These are phyloP conservation scores for Phaeophleospora eucalypticola DNA, from an alignment of 2,329 filamentous ascomycete species.

Conservation along the genomic window DNA sequence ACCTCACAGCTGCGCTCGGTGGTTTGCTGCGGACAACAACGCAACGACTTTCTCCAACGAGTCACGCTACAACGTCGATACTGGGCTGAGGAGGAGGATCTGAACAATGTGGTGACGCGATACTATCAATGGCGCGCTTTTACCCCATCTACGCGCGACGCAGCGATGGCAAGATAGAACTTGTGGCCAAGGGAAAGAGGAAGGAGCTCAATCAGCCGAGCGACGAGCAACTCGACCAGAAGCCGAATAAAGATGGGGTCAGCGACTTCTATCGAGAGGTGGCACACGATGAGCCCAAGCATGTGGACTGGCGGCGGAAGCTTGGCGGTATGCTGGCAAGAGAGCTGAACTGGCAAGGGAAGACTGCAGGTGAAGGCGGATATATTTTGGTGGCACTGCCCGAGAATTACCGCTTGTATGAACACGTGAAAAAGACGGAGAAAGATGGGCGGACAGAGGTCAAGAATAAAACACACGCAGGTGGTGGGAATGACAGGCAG, in stretches of 20 bases:
- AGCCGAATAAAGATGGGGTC: constrained; percentile 50
- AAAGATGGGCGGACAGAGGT: constrained; percentile 43
- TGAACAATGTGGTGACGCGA: too few species aligned
- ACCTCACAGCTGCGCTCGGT: not conserved
- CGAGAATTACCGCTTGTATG: constrained; percentile 55
- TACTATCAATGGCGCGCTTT: constrained; percentile 48
- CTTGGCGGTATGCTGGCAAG: constrained; percentile 56
- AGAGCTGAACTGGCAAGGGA: constrained; percentile 38
- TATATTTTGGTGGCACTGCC: constrained; percentile 54
- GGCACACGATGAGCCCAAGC: constrained; percentile 48
- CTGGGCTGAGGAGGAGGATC: too few species aligned
- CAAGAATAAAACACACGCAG: constrained; percentile 47
- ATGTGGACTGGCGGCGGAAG: constrained; percentile 56
- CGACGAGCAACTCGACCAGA: constrained; percentile 49
- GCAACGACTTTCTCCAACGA: too few species aligned
- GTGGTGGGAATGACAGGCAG: constrained; percentile 51
- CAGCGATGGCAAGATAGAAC: constrained; percentile 48
- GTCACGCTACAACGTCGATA: too few species aligned
- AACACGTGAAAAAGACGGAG: constrained; percentile 52
- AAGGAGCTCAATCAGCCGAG: constrained; percentile 51
- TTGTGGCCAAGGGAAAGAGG: constrained; percentile 48
- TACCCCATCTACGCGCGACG: constrained; percentile 45
- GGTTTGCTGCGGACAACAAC: not conserved
- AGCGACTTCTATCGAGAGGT: constrained; percentile 54
- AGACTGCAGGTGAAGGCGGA: constrained; percentile 31